phyloP scores from a whole-genome alignment of 208 protist species.

The Crithidia expoeki region DNA sequence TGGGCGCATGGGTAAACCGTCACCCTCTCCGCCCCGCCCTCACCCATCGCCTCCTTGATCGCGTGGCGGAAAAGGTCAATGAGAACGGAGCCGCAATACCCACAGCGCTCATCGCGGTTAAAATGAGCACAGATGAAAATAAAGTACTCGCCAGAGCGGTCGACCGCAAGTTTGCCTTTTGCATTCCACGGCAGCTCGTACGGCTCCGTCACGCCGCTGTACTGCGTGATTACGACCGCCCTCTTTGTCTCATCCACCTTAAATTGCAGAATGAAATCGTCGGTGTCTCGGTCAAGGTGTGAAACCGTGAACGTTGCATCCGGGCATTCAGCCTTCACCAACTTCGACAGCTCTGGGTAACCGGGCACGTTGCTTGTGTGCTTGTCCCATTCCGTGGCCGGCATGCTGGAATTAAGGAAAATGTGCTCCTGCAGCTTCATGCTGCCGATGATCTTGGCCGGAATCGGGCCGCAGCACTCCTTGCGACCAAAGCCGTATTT shows the following conservation, averaged over 20 bases:
- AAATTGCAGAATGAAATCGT: constrained; percentile 72
- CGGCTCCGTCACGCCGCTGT: constrained; percentile 42
- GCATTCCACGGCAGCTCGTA: constrained; percentile 70
- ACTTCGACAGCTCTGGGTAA: constrained; percentile 46
- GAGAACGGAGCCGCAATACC: constrained; percentile 89
- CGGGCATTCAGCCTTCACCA: constrained; percentile 32
- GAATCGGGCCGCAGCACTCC: constrained; percentile 85
- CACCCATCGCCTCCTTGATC: constrained; percentile 42
- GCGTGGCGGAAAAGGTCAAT: constrained; percentile 76
- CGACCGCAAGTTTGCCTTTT: constrained; percentile 67
- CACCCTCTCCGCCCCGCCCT: constrained; percentile 43
- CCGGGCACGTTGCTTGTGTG: constrained; percentile 71
- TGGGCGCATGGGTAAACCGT: constrained; percentile 80
- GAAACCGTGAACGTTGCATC: constrained; percentile 54
- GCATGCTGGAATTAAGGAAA: constrained; percentile 70
- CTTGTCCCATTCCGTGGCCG: constrained; percentile 66
- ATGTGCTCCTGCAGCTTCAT: constrained; percentile 84
- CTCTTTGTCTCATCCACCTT: constrained; percentile 40
- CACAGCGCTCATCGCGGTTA: constrained; percentile 81
- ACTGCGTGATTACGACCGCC: constrained; percentile 62
- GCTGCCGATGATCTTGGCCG: constrained; percentile 71
- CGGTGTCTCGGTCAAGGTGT: constrained; percentile 43
- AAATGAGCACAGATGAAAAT: constrained; percentile 88
- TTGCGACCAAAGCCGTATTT: constrained; percentile 80
- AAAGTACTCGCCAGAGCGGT: constrained; percentile 83